These are phyloP conservation scores for Cladosporium sp. DNA, from an alignment of 2,329 filamentous ascomycete genomes.

Conservation along the genomic window DNA sequence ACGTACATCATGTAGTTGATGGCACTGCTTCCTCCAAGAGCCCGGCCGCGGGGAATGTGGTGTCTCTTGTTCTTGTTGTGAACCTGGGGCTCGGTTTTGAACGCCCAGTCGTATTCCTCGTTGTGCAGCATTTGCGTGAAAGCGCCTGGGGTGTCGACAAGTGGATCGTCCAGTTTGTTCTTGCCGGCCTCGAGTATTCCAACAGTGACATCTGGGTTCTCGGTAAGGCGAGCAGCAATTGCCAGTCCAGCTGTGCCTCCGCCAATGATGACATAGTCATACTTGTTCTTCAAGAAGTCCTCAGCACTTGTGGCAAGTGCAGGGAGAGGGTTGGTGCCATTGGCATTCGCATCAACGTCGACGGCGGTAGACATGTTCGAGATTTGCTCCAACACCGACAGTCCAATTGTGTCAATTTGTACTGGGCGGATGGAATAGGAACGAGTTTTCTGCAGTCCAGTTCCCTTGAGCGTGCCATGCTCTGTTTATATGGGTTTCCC, in stretches of 20 bases:
- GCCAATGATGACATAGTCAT: constrained; percentile 29
- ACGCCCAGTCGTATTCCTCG: constrained; percentile 24
- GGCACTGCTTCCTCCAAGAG: constrained; percentile 37
- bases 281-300: constrained; percentile 25
- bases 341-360: constrained; percentile 17
- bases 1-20: constrained; percentile 39
- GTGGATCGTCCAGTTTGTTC: constrained; percentile 19
- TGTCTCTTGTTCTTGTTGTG: constrained; percentile 16
- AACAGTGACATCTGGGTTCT: constrained; percentile 29
- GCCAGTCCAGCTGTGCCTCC: constrained; percentile 31
- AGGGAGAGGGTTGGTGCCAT: constrained; percentile 18
- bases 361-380: constrained; percentile 20
- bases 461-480: neutral
- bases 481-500: neutral
- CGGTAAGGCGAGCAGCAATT: constrained; percentile 27
- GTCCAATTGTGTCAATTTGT: no score
- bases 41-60: constrained; percentile 31
- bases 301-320: constrained; percentile 23
- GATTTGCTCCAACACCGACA: neutral
- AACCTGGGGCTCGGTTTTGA: constrained; percentile 25
- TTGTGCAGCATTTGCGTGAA: constrained; percentile 18
- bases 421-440: no score
- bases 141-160: constrained; percentile 22
- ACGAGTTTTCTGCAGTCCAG: neutral
- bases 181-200: constrained; percentile 33